A percentile compares a stretch with the other conserved stretches of the same genome.
phyloP scores from a whole-genome alignment of 2,329 filamentous ascomycete genomes.

The Parasarocladium wereldwijsianum region DNA sequence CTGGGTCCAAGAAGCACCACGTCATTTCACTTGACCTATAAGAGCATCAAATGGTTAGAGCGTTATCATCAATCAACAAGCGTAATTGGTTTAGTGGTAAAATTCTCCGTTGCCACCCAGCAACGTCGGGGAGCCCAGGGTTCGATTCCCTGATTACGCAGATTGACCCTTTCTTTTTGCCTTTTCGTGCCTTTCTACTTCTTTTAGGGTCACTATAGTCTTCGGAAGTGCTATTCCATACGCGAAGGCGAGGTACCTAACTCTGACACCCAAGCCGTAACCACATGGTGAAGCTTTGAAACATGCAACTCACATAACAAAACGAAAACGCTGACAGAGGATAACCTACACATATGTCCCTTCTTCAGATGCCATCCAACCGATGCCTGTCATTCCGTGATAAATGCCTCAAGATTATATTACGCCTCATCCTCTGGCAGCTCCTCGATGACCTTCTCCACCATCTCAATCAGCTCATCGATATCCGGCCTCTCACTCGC shows the following conservation, averaged over 20 bases:
- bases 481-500: slow-evolving; percentile 78
- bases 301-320: background rate
- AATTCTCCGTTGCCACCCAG: slow-evolving; percentile 5
- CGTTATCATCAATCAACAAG: slow-evolving; percentile 1
- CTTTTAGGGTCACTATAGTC: background rate
- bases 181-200: background rate
- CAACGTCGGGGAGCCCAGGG: slow-evolving; percentile 4
- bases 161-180: background rate
- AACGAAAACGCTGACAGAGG: background rate
- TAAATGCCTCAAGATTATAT: slow-evolving; percentile 2
- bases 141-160: slow-evolving; percentile 5
- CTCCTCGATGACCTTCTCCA: slow-evolving; percentile 56
- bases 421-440: slow-evolving; percentile 39
- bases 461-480: slow-evolving; percentile 63
- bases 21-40: background rate
- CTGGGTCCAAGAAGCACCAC: background rate
- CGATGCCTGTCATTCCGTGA: too few species aligned
- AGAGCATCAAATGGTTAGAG: too few species aligned
- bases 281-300: background rate
- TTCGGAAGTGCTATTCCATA: too few species aligned
- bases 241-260: background rate
- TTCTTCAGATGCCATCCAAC: too few species aligned
- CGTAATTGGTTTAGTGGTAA: slow-evolving; percentile 5
- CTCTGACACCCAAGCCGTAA: background rate
- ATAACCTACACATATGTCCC: background rate